These are phyloP conservation scores for Puccinia hordei DNA, from an alignment of 1,284 basidiomycete species.

Conservation along the genomic window DNA sequence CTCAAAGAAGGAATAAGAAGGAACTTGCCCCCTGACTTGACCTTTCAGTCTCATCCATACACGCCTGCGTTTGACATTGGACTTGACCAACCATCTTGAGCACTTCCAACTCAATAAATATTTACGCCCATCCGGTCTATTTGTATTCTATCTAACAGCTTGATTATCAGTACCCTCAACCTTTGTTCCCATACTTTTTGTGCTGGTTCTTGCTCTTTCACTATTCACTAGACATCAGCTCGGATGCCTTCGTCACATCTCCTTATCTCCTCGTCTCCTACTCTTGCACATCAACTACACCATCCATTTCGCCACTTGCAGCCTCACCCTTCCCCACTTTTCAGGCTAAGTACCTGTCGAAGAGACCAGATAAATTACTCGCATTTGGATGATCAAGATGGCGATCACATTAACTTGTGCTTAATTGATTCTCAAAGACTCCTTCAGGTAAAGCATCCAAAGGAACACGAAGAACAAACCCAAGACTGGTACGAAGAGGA, in stretches of 20 bases:
- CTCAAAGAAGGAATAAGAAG: not conserved
- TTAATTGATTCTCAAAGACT: not conserved
- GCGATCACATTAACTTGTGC: not conserved
- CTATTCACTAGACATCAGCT: not conserved
- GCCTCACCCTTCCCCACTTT: conserved; percentile 27
- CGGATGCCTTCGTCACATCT: conserved; percentile 34
- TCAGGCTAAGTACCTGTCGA: not conserved
- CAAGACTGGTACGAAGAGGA: not conserved
- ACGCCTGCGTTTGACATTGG: not conserved
- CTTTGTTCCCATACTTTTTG: too few species aligned
- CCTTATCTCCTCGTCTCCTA: conserved; percentile 40
- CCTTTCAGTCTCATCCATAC: not conserved
- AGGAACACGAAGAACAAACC: not conserved
- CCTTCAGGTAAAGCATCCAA: not conserved
- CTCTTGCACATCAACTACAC: conserved; percentile 29
- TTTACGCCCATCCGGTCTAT: not conserved
- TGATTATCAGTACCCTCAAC: not conserved
- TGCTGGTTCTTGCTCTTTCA: not conserved
- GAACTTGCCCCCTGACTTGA: not conserved
- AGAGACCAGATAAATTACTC: not conserved
- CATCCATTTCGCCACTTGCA: conserved; percentile 32
- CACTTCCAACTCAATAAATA: not conserved
- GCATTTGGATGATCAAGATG: not conserved
- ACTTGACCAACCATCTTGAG: not conserved
- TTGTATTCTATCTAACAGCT: not conserved